Evolutionary conservation across 2,329 filamentous ascomycete species (phyloP).

Genomic region (Dissoconium aciculare): DNA sequence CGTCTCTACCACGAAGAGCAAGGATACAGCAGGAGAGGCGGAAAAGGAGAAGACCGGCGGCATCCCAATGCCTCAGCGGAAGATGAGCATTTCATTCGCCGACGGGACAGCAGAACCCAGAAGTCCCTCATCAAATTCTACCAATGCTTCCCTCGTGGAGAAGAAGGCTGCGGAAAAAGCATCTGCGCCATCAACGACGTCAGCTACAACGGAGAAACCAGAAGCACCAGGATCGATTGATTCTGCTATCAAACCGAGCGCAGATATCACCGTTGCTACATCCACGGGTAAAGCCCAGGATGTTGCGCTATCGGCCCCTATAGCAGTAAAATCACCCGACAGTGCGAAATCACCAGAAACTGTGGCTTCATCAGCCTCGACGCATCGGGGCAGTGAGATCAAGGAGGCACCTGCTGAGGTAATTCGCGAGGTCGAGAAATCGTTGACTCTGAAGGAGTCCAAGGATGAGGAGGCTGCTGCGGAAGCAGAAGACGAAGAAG

Average conservation of each 20-base stretch:
- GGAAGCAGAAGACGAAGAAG: background rate
- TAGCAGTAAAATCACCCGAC: too few species aligned
- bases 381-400: slow-evolving; percentile 6
- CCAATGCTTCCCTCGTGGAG: too few species aligned
- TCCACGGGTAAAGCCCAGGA: too few species aligned
- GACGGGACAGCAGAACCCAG: background rate
- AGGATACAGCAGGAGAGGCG: slow-evolving; percentile 1
- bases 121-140: too few species aligned
- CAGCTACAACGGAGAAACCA: too few species aligned
- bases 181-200: too few species aligned
- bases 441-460: background rate
- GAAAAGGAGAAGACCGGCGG: background rate
- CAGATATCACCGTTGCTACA: too few species aligned
- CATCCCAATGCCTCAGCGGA: background rate
- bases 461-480: background rate
- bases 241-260: too few species aligned
- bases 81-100: background rate
- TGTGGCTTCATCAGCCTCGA: background rate
- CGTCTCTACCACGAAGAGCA: background rate
- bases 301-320: too few species aligned
- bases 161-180: too few species aligned
- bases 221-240: too few species aligned
- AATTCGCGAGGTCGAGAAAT: background rate
- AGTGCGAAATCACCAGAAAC: background rate
- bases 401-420: slow-evolving; percentile 1